Conservation (phyloP, 495 filamentous ascomycete species). For the Penicillium pancosmium region DNA sequence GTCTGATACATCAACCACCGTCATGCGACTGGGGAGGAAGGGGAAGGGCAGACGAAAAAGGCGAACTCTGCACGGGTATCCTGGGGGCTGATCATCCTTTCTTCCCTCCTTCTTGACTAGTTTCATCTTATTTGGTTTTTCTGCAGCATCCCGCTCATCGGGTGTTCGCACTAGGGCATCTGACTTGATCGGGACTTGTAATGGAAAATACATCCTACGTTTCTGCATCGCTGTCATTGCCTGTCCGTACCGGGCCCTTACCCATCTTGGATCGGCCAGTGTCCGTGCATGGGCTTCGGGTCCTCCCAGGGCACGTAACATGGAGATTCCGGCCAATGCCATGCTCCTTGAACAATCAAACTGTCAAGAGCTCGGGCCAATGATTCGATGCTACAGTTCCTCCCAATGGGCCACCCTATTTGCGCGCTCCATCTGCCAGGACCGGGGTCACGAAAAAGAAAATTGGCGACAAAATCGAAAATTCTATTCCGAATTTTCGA, state of each 20-base stretch:
- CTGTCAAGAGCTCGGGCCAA: constrained; percentile 25
- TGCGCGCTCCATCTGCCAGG: constrained; percentile 10
- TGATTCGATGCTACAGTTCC: constrained; percentile 35
- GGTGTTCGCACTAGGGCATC: constrained; percentile 43
- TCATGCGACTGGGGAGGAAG: constrained; percentile 40
- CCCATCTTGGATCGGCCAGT: constrained; percentile 22
- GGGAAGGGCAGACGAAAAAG: not conserved
- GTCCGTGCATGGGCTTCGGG: constrained; percentile 33
- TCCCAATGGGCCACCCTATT: constrained; percentile 20
- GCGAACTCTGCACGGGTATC: constrained; percentile 38
- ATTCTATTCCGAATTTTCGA: not conserved
- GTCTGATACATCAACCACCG: constrained; percentile 38
- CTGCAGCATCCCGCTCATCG: constrained; percentile 44
- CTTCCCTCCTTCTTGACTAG: constrained; percentile 36
- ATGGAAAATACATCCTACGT: constrained; percentile 32
- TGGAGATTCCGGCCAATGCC: constrained; percentile 36
- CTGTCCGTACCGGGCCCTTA: constrained; percentile 9
- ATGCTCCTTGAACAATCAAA: constrained; percentile 37
- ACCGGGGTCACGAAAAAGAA: constrained; percentile 17
- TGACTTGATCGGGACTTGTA: constrained; percentile 34
- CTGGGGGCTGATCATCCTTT: constrained; percentile 38
- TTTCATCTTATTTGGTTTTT: constrained; percentile 46
- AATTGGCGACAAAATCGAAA: constrained; percentile 6
- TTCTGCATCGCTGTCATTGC: constrained; percentile 8
- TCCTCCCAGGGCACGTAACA: constrained; percentile 37